Percentiles rank a stretch among this genome's conserved stretches.
These are phyloP conservation scores for Paradendryphiella salina DNA, from an alignment of 2,329 filamentous ascomycete genomes.

Conservation along the genomic window DNA sequence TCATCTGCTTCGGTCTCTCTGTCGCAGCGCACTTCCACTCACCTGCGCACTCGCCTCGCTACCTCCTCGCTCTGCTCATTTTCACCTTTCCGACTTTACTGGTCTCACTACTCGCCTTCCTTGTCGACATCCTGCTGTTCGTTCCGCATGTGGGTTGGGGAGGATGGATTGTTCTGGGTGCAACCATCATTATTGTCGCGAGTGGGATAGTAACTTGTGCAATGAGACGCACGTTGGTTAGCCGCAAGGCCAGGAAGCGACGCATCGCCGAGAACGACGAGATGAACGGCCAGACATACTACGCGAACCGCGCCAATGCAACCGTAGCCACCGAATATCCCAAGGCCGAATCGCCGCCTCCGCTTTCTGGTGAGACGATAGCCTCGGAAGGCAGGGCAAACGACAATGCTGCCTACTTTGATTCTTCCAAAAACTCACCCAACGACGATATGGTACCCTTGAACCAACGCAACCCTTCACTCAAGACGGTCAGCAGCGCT, in stretches of 20 bases:
- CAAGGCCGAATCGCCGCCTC: slow-evolving; percentile 59
- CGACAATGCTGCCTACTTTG: slow-evolving; percentile 67
- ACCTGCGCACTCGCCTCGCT: slow-evolving; percentile 86
- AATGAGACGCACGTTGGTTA: slow-evolving; percentile 90
- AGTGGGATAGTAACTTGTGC: slow-evolving; percentile 87
- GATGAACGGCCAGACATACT: slow-evolving; percentile 95
- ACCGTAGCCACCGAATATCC: slow-evolving; percentile 47
- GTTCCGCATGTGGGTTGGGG: slow-evolving; percentile 93
- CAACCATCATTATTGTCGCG: slow-evolving; percentile 80
- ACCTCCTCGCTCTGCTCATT: slow-evolving; percentile 81
- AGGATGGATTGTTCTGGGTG: slow-evolving; percentile 87
- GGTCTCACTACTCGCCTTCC: slow-evolving; percentile 80
- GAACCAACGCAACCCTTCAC: slow-evolving; percentile 66
- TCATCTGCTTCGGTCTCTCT: slow-evolving; percentile 81
- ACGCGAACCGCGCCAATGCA: slow-evolving; percentile 55
- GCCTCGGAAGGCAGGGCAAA: slow-evolving; percentile 57
- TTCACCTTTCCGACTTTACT: slow-evolving; percentile 83
- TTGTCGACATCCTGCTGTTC: slow-evolving; percentile 92
- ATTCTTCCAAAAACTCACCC: slow-evolving; percentile 62
- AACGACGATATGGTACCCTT: slow-evolving; percentile 71
- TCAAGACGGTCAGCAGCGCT: slow-evolving; percentile 57
- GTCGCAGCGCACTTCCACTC: slow-evolving; percentile 81
- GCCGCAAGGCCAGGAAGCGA: slow-evolving; percentile 89
- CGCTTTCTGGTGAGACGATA: slow-evolving; percentile 59
- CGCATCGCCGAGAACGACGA: slow-evolving; percentile 92